A percentile compares a stretch with the other conserved stretches of the same genome.
These are phyloP conservation scores for Gymnopilus junonius DNA, from an alignment of 768 basidiomycete genomes.

Conservation along the genomic window DNA sequence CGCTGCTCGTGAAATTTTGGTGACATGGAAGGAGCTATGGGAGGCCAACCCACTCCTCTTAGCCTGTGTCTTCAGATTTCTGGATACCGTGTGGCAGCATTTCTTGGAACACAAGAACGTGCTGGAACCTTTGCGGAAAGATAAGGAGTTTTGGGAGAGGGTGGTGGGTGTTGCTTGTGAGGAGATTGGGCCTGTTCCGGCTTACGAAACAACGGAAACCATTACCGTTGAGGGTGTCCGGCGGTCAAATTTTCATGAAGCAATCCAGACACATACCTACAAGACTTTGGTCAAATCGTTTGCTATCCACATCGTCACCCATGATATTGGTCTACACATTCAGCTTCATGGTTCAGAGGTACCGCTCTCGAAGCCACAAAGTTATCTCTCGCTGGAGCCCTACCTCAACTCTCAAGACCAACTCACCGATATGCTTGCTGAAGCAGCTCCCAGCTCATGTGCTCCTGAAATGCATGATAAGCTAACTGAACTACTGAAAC, in stretches of 20 bases:
- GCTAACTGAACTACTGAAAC: conserved; percentile 52
- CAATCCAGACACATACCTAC: conserved; percentile 67
- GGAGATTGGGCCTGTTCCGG: conserved; percentile 77
- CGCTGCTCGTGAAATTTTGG: conserved; percentile 68
- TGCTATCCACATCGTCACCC: conserved; percentile 72
- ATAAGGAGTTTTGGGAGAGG: conserved; percentile 71
- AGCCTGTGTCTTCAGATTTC: conserved; percentile 73
- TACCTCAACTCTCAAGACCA: conserved; percentile 66
- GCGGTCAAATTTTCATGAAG: conserved; percentile 62
- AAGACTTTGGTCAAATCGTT: conserved; percentile 74
- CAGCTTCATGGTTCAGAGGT: conserved; percentile 41
- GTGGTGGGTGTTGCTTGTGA: conserved; percentile 64
- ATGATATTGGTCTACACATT: conserved; percentile 71
- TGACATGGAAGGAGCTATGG: conserved; percentile 77
- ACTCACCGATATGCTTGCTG: conserved; percentile 65
- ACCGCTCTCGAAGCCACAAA: conserved; percentile 54
- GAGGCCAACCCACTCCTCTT: conserved; percentile 78
- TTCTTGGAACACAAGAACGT: conserved; percentile 70
- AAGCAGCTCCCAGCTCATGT: conserved; percentile 74
- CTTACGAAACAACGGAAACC: conserved; percentile 60
- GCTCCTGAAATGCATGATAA: conserved; percentile 73
- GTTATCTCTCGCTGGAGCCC: conserved; percentile 60
- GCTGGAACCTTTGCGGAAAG: conserved; percentile 58
- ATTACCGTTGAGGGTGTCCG: conserved; percentile 50
- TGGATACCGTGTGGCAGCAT: conserved; percentile 81